Percentiles rank a stretch among this genome's conserved stretches.
phyloP scores from a whole-genome alignment of 257 asterid genomes.

The Solanum rostratum region DNA sequence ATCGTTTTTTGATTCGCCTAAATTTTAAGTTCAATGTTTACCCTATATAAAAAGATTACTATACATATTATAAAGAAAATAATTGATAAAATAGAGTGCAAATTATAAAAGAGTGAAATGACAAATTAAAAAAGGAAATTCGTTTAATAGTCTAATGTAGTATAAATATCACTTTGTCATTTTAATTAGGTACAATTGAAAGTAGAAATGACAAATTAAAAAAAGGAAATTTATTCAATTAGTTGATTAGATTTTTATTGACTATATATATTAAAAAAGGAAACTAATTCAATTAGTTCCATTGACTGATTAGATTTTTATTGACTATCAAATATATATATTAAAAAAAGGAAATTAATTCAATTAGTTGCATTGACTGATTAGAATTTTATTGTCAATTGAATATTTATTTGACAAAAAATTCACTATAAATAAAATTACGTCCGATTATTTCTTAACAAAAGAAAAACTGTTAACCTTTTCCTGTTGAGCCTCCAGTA shows the following conservation, averaged over 20 bases:
- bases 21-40: no score
- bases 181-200: no score
- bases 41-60: no score
- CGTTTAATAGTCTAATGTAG: no score
- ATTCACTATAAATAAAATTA: not conserved
- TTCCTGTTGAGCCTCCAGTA: not conserved
- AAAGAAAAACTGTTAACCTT: not conserved
- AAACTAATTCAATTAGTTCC: no score
- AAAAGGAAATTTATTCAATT: not conserved
- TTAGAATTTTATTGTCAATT: not conserved
- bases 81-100: not conserved
- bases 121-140: not conserved
- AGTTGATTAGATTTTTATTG: not conserved
- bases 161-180: no score
- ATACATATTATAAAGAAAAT: no score
- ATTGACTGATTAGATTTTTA: no score
- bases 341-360: no score
- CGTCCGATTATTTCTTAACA: not conserved
- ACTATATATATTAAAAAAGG: not conserved
- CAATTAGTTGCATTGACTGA: not conserved
- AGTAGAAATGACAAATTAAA: no score
- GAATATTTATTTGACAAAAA: not conserved
- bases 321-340: no score
- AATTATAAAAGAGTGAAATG: not conserved
- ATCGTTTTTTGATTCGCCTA: no score